Evolutionary conservation across 2,329 filamentous ascomycete species (phyloP).

Genomic region (Podosphaera leucotricha): DNA sequence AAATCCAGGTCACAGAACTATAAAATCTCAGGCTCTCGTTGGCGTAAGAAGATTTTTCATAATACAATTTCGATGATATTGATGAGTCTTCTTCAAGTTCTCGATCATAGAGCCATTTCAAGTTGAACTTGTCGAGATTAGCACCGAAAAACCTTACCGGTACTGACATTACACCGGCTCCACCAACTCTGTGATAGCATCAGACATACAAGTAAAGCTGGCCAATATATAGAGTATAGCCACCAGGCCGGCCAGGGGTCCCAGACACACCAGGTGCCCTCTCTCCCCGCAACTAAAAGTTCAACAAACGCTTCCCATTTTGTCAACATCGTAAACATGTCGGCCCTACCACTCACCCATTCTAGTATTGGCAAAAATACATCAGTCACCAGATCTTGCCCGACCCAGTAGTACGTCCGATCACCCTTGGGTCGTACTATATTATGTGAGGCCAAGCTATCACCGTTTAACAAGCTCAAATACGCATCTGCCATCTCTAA

Average conservation of each 20-base stretch:
- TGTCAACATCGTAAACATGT: slow-evolving; percentile 7
- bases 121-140: slow-evolving; percentile 1
- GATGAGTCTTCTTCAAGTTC: too few species aligned
- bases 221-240: slow-evolving; percentile 33
- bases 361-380: slow-evolving; percentile 24
- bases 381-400: slow-evolving; percentile 34
- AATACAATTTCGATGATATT: too few species aligned
- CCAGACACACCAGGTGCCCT: slow-evolving; percentile 27
- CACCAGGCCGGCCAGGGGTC: slow-evolving; percentile 34
- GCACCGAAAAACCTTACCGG: slow-evolving; percentile 29
- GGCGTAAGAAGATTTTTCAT: too few species aligned
- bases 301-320: slow-evolving; percentile 14
- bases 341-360: slow-evolving; percentile 11
- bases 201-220: slow-evolving; percentile 23
- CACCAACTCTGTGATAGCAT: slow-evolving; percentile 26
- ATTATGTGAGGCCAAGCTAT: neutral
- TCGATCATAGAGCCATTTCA: too few species aligned
- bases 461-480: slow-evolving; percentile 20
- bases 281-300: slow-evolving; percentile 27
- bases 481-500: slow-evolving; percentile 25
- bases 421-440: slow-evolving; percentile 10
- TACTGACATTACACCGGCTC: slow-evolving; percentile 46
- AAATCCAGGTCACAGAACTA: too few species aligned
- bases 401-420: slow-evolving; percentile 37
- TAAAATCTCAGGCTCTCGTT: too few species aligned